These are phyloP conservation scores for Gillenia trifoliata DNA, from an alignment of 306 rosid genomes.

Conservation along the genomic window DNA sequence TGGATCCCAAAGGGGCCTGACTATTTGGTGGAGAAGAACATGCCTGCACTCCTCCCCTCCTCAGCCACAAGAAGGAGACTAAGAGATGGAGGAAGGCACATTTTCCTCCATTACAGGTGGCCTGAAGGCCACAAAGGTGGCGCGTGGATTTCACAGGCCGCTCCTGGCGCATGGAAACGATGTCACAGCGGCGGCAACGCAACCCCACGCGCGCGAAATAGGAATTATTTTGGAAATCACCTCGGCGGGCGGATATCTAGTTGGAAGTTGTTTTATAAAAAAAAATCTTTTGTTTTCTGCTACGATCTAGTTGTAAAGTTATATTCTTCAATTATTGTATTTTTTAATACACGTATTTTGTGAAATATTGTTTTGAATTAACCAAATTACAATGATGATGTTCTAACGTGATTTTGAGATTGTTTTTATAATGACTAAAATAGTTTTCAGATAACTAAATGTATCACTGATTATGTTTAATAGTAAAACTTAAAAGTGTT, in stretches of 20 bases:
- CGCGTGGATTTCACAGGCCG: background rate
- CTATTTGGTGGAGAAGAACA: background rate
- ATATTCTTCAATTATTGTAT: background rate
- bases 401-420: too few relatives aligned
- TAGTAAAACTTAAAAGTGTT: too few relatives aligned
- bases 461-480: too few relatives aligned
- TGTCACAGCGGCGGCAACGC: background rate
- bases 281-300: background rate
- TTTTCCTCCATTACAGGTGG: background rate
- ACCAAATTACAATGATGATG: too few relatives aligned
- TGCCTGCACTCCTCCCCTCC: background rate
- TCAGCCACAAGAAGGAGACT: background rate
- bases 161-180: background rate
- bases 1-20: background rate
- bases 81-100: background rate
- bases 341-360: background rate
- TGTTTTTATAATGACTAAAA: too few relatives aligned
- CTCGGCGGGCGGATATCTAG: background rate
- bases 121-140: background rate
- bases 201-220: background rate
- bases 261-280: too few relatives aligned
- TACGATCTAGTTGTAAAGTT: background rate
- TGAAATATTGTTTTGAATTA: background rate
- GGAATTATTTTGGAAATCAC: background rate
- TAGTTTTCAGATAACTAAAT: too few relatives aligned